Conservation (phyloP, 139 green algal species). For the Mesotaenium endlicherianum region DNA sequence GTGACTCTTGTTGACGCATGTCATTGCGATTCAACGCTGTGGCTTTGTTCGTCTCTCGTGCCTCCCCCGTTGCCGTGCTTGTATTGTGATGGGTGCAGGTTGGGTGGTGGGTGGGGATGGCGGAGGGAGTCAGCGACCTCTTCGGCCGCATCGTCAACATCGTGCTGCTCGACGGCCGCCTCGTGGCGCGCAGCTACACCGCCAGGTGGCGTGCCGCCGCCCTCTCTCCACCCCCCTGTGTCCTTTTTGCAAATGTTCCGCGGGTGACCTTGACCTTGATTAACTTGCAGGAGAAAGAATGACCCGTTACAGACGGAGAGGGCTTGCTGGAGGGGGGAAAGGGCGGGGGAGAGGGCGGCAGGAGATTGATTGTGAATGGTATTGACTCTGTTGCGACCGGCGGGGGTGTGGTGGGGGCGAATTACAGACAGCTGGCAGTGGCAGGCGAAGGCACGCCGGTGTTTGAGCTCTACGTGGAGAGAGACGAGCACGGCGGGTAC, state of each 20-base stretch:
- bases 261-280: too few relatives aligned
- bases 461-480: conserved; percentile 34
- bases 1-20: neutral
- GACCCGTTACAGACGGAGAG: too few relatives aligned
- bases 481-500: neutral
- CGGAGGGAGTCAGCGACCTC: conserved; percentile 1
- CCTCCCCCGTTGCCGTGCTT: neutral
- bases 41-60: neutral
- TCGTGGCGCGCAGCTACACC: conserved; percentile 25
- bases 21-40: neutral
- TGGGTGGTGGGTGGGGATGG: conserved; percentile 37
- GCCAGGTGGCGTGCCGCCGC: conserved; percentile 13
- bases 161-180: neutral
- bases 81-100: conserved; percentile 30
- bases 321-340: too few relatives aligned
- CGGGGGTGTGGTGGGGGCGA: too few relatives aligned
- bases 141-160: conserved; percentile 37
- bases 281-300: too few relatives aligned
- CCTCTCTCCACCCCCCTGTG: neutral
- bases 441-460: conserved; percentile 20
- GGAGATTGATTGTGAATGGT: too few relatives aligned
- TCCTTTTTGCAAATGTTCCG: neutral
- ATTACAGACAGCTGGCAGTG: conserved; percentile 40
- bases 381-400: too few relatives aligned
- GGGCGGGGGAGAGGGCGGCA: too few relatives aligned